A percentile compares a stretch with the other conserved stretches of the same genome.
Evolutionary conservation across 169 alveolate species (phyloP).

Genomic region (Plasmodium malariae): DNA sequence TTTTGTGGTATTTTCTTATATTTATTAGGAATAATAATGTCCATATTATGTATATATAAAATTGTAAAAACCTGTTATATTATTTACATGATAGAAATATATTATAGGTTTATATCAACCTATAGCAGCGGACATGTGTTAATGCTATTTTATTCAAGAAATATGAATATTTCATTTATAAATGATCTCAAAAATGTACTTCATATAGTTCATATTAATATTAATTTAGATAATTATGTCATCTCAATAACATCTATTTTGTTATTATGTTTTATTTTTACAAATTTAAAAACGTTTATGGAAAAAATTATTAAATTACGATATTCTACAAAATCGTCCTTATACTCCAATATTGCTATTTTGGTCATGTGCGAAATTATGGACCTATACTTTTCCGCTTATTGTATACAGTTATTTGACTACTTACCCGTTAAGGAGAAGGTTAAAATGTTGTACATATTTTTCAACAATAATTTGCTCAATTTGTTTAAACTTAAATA

Average conservation of each 20-base stretch:
- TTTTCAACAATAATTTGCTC: constrained; percentile 34
- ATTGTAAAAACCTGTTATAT: constrained; percentile 58
- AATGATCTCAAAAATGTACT: constrained; percentile 43
- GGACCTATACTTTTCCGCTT: constrained; percentile 67
- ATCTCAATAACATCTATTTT: constrained; percentile 45
- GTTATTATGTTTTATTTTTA: constrained; percentile 48
- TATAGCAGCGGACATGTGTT: constrained; percentile 67
- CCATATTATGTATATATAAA: constrained; percentile 51
- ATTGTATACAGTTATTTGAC: constrained; percentile 66
- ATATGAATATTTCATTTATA: constrained; percentile 50
- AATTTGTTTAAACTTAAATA: constrained; percentile 46
- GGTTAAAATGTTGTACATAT: constrained; percentile 50
- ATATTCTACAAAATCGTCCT: constrained; percentile 52
- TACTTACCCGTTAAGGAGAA: constrained; percentile 54
- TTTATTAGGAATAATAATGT: constrained; percentile 55
- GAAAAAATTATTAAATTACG: constrained; percentile 58
- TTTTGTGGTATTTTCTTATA: constrained; percentile 45
- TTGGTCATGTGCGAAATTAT: constrained; percentile 56
- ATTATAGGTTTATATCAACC: constrained; percentile 37
- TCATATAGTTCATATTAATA: constrained; percentile 56
- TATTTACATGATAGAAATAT: constrained; percentile 57
- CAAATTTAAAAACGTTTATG: constrained; percentile 69
- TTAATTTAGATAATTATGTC: constrained; percentile 55
- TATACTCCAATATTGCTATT: constrained; percentile 59
- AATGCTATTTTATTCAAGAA: constrained; percentile 55